Evolutionary conservation across 225 moss, liverwort and hornwort genomes (phyloP).

Genomic region (Rhytidiadelphus loreus): DNA sequence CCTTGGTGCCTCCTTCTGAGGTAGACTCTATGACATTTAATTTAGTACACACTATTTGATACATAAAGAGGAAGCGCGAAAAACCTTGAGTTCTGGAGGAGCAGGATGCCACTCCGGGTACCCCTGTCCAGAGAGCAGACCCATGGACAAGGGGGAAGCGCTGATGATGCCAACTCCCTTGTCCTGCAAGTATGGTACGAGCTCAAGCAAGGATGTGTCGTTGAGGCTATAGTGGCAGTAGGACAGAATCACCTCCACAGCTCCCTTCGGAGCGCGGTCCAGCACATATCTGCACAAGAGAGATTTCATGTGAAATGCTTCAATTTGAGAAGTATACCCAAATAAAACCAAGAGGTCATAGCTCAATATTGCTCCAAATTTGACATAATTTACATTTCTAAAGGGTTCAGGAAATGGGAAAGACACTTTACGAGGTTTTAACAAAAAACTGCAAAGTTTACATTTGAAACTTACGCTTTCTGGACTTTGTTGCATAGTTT

Average conservation of each 20-base stretch:
- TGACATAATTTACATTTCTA: background rate
- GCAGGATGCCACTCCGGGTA: slow-evolving; percentile 97
- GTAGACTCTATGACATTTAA: background rate
- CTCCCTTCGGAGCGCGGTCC: slow-evolving; percentile 69
- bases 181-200: slow-evolving; percentile 74
- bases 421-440: background rate
- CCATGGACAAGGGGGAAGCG: slow-evolving; percentile 95
- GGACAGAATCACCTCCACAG: slow-evolving; percentile 63
- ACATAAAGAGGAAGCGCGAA: background rate
- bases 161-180: slow-evolving; percentile 90
- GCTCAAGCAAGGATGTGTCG: slow-evolving; percentile 58
- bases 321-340: background rate
- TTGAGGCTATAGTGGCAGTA: slow-evolving; percentile 87
- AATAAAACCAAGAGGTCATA: background rate
- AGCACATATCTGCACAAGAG: slow-evolving; percentile 39
- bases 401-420: background rate
- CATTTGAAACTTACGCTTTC: background rate
- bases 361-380: background rate
- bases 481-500: background rate
- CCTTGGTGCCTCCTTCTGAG: background rate
- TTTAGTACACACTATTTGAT: background rate
- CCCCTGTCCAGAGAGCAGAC: slow-evolving; percentile 63
- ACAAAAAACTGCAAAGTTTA: background rate
- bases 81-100: slow-evolving; percentile 70
- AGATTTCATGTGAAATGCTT: background rate